phyloP scores from a whole-genome alignment of 2,329 filamentous ascomycete genomes.

The Davidsoniella neocaledoniae region DNA sequence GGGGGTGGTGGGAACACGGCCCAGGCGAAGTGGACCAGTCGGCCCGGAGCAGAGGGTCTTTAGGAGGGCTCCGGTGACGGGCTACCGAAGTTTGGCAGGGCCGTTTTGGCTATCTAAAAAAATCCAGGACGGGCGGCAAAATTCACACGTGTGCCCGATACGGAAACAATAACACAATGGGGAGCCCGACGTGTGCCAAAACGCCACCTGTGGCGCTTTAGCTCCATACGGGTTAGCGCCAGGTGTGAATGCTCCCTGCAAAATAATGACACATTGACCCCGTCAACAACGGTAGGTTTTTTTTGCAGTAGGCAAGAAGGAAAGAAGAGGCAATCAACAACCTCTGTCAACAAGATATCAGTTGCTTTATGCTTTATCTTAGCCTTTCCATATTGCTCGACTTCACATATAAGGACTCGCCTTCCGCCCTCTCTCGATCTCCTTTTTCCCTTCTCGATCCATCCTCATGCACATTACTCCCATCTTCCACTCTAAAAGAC shows the following conservation, averaged over 20 bases:
- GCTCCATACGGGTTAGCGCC: background rate
- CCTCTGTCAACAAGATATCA: conserved; percentile 3
- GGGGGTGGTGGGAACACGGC: conserved; percentile 9
- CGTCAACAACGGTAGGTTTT: conserved; percentile 6
- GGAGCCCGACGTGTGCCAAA: background rate
- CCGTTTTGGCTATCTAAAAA: conserved; percentile 1
- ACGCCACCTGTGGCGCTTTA: conserved; percentile 11
- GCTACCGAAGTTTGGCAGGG: conserved; percentile 8
- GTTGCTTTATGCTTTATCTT: background rate
- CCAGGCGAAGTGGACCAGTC: conserved; percentile 12
- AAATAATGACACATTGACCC: conserved; percentile 9
- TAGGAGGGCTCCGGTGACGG: conserved; percentile 10
- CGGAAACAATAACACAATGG: background rate
- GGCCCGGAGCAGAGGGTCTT: conserved; percentile 10
- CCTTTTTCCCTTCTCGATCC: background rate
- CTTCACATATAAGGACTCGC: conserved; percentile 10
- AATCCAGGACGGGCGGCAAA: conserved; percentile 10
- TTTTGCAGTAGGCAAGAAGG: conserved; percentile 1
- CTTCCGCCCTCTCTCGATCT: background rate
- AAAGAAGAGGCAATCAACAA: conserved; percentile 1
- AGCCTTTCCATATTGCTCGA: background rate
- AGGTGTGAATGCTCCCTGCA: background rate
- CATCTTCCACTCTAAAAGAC: background rate
- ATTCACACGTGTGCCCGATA: conserved; percentile 5
- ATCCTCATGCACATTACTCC: conserved; percentile 3